Percentiles rank a stretch among this genome's conserved stretches.
phyloP scores from a whole-genome alignment of 1,139 yeast genomes.

The Casaregolazyma lundiana region DNA sequence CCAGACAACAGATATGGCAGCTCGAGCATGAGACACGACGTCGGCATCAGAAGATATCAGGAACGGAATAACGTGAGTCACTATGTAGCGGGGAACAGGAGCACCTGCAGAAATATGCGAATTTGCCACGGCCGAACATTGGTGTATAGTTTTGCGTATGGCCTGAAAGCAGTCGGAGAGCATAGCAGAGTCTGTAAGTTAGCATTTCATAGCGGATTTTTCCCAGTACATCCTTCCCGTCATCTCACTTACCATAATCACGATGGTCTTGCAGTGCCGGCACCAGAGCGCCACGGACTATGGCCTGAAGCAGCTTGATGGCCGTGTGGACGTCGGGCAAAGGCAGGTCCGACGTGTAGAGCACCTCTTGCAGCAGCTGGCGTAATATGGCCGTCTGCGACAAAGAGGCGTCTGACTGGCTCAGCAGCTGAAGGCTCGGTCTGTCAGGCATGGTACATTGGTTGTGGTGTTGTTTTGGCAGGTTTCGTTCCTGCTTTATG shows the following conservation, averaged over 20 bases:
- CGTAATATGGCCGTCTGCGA: conserved; percentile 12
- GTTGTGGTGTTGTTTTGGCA: background rate
- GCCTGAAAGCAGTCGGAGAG: conserved; percentile 1
- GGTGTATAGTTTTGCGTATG: conserved; percentile 1
- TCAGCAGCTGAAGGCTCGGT: conserved; percentile 6
- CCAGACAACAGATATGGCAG: conserved; percentile 2
- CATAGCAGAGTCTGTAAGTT: conserved; percentile 1
- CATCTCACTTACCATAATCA: conserved; percentile 3
- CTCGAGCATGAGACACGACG: background rate
- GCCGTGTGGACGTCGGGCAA: conserved; percentile 11
- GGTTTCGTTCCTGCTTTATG: no score
- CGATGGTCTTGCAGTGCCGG: conserved; percentile 3
- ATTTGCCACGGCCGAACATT: background rate
- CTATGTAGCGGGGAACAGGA: conserved; percentile 1
- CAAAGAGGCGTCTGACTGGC: conserved; percentile 15
- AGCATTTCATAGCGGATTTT: no score
- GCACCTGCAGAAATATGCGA: background rate
- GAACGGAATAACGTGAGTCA: conserved; percentile 3
- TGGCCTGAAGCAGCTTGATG: conserved; percentile 13
- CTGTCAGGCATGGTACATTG: background rate
- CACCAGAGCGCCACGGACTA: conserved; percentile 12
- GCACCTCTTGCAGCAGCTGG: conserved; percentile 14
- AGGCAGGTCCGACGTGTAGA: conserved; percentile 5
- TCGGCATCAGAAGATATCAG: background rate
- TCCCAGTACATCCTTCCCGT: no score